Base-by-base conservation (phyloP, 75 land plant genomes). In the Pseudotsuga menziesii region DNA sequence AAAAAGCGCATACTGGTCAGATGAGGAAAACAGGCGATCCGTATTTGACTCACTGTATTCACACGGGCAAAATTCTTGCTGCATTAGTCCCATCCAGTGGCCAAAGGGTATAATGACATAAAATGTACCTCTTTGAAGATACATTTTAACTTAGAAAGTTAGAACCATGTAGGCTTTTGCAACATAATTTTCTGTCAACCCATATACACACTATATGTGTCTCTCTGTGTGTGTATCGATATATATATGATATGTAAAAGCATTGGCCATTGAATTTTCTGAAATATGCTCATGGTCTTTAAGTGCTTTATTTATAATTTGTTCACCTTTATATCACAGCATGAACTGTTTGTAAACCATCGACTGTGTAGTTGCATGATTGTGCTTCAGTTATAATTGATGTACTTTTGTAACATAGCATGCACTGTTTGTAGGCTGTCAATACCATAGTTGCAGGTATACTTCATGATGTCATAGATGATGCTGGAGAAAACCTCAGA, bases 401-500 rank as follows among this genome's bases (percentile, higher is more conserved):
- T 26, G 35, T n/a, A 27, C 32, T 20, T 61, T 61, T 63, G 26
- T 74, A 41, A 63, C 74, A 64, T 58, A 44, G 26, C 29, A n/a
- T 74, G 57, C 56, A 74, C 26, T 55, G 29, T 57, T 35, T 78
- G 58, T 87, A 96, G 99, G 99, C 98, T 58, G 72, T 94, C 75
- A 84, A 94, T 77, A 96, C 99, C 61, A 88, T 96, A 73, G 93
- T 96, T 19, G 99, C 98, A 63, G 99, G 99, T 20, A 85, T 96
- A 74, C 91, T 96, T 13, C 99, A 96, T 90, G 99, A 96, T 84
- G 91, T 92, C 54, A 76, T 96, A 78, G 99, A 96, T 89, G 99
- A 96, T 77, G 86, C 95, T 41, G 57, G 85, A 75, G 83, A 90
- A 81, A 88, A 75, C 63, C 71, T 90, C 76, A 66, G 29, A 19